phyloP scores from a whole-genome alignment of 192 early-diverging fungal genomes.

The Gaertneriomyces semiglobifer region DNA sequence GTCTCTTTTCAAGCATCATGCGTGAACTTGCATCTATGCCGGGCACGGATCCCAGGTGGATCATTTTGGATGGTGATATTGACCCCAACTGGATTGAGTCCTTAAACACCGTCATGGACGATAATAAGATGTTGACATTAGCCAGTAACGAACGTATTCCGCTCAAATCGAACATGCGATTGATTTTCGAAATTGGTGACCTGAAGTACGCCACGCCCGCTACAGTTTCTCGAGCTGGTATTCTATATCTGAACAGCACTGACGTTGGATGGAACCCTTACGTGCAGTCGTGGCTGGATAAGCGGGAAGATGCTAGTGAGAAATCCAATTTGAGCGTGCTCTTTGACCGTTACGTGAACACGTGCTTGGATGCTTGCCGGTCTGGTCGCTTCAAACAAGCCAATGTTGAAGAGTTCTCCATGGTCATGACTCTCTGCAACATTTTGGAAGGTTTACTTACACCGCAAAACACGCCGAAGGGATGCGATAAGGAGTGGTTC shows the following conservation, averaged over 20 bases:
- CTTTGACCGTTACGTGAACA: slow-evolving; percentile 61
- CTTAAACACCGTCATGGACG: slow-evolving; percentile 67
- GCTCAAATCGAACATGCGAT: slow-evolving; percentile 58
- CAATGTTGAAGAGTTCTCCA: slow-evolving; percentile 60
- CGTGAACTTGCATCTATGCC: slow-evolving; percentile 57
- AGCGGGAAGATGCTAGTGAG: slow-evolving; percentile 58
- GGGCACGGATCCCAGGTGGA: slow-evolving; percentile 63
- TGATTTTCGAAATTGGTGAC: slow-evolving; percentile 66
- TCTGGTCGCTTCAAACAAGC: slow-evolving; percentile 61
- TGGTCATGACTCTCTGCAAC: slow-evolving; percentile 60
- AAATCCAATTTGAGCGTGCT: slow-evolving; percentile 56
- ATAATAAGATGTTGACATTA: slow-evolving; percentile 66
- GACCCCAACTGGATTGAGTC: slow-evolving; percentile 70
- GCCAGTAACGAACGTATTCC: slow-evolving; percentile 68
- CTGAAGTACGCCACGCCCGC: slow-evolving; percentile 70
- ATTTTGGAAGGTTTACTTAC: slow-evolving; percentile 62
- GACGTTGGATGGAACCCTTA: slow-evolving; percentile 67
- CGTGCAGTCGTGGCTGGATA: slow-evolving; percentile 66
- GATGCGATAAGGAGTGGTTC: slow-evolving; percentile 69
- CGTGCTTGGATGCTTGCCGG: slow-evolving; percentile 52
- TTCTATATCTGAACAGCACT: slow-evolving; percentile 59
- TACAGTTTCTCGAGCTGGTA: slow-evolving; percentile 66
- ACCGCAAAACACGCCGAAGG: slow-evolving; percentile 60
- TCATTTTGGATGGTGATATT: slow-evolving; percentile 64
- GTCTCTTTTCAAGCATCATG: slow-evolving; percentile 60